These are phyloP conservation scores for Saitozyma sp. DNA, from an alignment of 768 basidiomycete species.

Conservation along the genomic window DNA sequence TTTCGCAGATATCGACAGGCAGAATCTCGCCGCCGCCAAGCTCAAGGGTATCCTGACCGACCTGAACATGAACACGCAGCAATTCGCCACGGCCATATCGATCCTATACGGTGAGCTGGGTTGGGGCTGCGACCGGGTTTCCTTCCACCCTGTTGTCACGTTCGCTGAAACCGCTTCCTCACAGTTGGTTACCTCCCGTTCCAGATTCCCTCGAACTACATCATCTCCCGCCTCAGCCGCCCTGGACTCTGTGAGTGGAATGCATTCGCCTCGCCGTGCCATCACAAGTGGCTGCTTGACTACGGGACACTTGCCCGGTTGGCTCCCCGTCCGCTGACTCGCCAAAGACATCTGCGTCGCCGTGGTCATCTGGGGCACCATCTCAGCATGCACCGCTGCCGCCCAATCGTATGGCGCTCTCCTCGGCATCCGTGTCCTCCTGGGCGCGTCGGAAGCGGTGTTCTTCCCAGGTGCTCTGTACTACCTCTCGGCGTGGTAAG, in stretches of 20 bases:
- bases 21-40: slow-evolving; percentile 44
- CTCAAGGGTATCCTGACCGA: slow-evolving; percentile 43
- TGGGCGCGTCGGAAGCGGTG: slow-evolving; percentile 32
- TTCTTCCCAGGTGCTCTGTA: slow-evolving; percentile 46
- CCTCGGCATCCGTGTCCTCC: slow-evolving; percentile 24
- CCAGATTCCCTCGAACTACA: slow-evolving; percentile 44
- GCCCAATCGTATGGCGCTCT: slow-evolving; percentile 28
- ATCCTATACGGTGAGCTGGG: slow-evolving; percentile 44
- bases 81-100: slow-evolving; percentile 41
- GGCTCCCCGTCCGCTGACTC: neutral
- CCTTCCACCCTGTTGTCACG: neutral
- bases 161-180: neutral
- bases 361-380: slow-evolving; percentile 27
- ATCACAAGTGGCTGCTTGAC: neutral
- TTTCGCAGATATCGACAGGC: slow-evolving; percentile 33
- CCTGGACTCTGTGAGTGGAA: slow-evolving; percentile 33
- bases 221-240: slow-evolving; percentile 33
- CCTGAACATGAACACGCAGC: slow-evolving; percentile 36
- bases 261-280: neutral
- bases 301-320: too few species aligned
- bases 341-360: slow-evolving; percentile 28
- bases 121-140: neutral
- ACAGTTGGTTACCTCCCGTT: slow-evolving; percentile 26
- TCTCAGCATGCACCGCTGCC: slow-evolving; percentile 32
- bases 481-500: slow-evolving; percentile 32